These are phyloP conservation scores for Dendrocalamus latiflorus DNA, from an alignment of 202 grass and related monocot genomes.

Conservation along the genomic window DNA sequence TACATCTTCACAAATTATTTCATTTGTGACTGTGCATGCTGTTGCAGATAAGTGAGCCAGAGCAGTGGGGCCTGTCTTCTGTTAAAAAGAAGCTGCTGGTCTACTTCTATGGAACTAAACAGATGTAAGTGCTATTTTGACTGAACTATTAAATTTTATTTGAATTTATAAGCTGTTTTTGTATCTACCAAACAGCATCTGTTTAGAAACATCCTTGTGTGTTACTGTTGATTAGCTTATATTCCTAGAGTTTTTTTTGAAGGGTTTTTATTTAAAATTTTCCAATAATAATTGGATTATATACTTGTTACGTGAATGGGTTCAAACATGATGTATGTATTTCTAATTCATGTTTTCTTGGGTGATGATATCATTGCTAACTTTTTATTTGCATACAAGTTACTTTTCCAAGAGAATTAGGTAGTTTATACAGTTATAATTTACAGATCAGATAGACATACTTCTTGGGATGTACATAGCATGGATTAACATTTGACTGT, in stretches of 20 bases:
- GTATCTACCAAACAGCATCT: neutral
- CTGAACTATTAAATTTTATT: neutral
- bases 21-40: conserved; percentile 23
- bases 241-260: neutral
- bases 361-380: neutral
- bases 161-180: neutral
- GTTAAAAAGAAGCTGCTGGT: conserved; percentile 90
- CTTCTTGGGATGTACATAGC: neutral
- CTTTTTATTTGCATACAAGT: neutral
- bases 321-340: neutral
- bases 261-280: neutral
- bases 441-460: neutral
- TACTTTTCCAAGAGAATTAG: neutral
- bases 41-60: conserved; percentile 90
- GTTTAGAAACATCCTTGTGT: neutral
- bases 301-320: neutral
- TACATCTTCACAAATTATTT: neutral
- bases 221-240: neutral
- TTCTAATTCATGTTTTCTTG: neutral
- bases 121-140: conserved; percentile 70
- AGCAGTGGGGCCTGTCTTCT: conserved; percentile 70
- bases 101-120: conserved; percentile 99
- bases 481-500: neutral
- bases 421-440: neutral
- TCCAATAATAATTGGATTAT: neutral